Conservation (phyloP, 768 basidiomycete species). For the Peribolospora baueri region DNA sequence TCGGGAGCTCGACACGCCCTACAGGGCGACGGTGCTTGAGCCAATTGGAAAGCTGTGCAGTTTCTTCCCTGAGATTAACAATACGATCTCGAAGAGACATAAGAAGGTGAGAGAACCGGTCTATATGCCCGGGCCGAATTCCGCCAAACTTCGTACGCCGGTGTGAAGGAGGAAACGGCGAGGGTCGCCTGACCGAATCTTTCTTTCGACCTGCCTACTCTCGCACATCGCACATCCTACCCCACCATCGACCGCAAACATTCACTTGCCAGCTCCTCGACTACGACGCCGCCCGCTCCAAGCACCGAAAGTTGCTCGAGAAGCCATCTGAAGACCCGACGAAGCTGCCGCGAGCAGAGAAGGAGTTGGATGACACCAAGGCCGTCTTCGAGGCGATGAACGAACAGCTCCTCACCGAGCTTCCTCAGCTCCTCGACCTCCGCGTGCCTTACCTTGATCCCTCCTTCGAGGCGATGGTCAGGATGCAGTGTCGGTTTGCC, state of each 20-base stretch:
- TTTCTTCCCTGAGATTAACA: conserved; percentile 72
- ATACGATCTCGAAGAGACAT: conserved; percentile 77
- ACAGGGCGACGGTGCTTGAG: conserved; percentile 79
- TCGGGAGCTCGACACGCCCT: conserved; percentile 73
- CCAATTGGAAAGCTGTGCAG: conserved; percentile 81
- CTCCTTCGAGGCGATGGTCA: conserved; percentile 90
- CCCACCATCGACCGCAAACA: neutral
- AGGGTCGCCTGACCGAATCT: too few species aligned
- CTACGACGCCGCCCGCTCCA: conserved; percentile 78
- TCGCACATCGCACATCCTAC: neutral
- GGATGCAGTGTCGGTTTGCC: conserved; percentile 91
- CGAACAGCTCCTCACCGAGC: conserved; percentile 65
- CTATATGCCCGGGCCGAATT: too few species aligned
- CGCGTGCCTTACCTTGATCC: conserved; percentile 97
- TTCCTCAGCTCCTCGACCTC: conserved; percentile 78
- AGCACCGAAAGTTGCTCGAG: conserved; percentile 62
- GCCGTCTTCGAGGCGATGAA: conserved; percentile 86
- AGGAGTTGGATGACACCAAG: conserved; percentile 82
- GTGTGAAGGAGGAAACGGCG: too few species aligned
- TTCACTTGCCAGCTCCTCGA: conserved; percentile 46
- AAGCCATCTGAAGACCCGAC: conserved; percentile 85
- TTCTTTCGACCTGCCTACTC: neutral
- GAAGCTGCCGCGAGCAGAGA: conserved; percentile 75
- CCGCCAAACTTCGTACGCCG: too few species aligned
- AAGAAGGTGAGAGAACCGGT: conserved; percentile 45